Conservation (phyloP, 768 basidiomycete species). For the Suillus subalutaceus region DNA sequence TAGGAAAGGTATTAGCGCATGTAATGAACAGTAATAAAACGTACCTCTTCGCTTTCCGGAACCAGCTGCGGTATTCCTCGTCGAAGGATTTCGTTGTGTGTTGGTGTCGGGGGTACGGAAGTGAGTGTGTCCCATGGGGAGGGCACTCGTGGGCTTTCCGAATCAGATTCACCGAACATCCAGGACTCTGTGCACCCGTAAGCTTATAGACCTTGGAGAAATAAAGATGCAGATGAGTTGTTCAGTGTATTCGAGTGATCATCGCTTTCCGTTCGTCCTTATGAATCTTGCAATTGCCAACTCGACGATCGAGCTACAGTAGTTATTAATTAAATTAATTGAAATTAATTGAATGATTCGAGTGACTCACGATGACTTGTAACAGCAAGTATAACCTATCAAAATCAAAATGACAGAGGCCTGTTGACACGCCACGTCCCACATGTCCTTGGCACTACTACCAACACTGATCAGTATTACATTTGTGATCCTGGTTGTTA, state of each 20-base stretch:
- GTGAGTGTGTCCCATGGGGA: slow-evolving; percentile 84
- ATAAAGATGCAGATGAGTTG: neutral
- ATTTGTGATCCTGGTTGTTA: no score
- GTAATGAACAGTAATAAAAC: slow-evolving; percentile 12
- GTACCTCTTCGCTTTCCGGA: slow-evolving; percentile 72
- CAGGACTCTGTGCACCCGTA: neutral
- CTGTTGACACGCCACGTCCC: no score
- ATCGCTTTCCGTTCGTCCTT: slow-evolving; percentile 33
- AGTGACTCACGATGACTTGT: no score
- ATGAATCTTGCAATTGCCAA: no score
- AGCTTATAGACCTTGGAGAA: neutral
- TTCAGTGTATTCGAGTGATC: slow-evolving; percentile 58
- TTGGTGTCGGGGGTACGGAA: slow-evolving; percentile 50
- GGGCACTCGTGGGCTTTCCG: slow-evolving; percentile 76
- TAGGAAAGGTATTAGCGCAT: neutral
- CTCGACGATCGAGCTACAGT: no score
- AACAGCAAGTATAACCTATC: no score
- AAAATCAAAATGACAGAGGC: no score
- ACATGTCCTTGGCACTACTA: no score
- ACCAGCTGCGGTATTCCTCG: slow-evolving; percentile 62
- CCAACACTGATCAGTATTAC: no score
- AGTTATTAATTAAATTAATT: no score
- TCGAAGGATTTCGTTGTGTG: slow-evolving; percentile 29
- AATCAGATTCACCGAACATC: slow-evolving; percentile 86
- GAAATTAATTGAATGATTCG: no score